These are phyloP conservation scores for Cordyceps cateniannulata DNA, from an alignment of 2,329 filamentous ascomycete genomes.

Conservation along the genomic window DNA sequence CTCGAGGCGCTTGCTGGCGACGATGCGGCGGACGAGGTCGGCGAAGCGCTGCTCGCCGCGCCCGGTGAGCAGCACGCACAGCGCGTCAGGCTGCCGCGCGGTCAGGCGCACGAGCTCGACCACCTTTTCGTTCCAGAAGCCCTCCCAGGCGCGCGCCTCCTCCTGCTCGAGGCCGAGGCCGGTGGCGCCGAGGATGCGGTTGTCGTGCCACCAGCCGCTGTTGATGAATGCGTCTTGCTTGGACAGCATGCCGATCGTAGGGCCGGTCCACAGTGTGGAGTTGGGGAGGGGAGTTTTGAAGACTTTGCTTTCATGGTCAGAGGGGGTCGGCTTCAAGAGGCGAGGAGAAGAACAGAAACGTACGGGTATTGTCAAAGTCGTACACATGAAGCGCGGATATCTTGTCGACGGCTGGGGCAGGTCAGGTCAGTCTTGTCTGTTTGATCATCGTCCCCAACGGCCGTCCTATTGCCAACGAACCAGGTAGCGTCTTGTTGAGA, in stretches of 20 bases:
- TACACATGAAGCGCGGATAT: conserved; percentile 86
- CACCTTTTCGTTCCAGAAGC: conserved; percentile 96
- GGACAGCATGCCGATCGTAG: conserved; percentile 70
- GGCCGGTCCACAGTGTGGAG: conserved; percentile 74
- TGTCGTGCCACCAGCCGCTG: conserved; percentile 97
- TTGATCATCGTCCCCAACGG: background rate
- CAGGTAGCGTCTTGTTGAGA: conserved; percentile 63
- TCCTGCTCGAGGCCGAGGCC: conserved; percentile 77
- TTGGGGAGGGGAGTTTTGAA: conserved; percentile 91
- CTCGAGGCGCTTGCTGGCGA: conserved; percentile 66
- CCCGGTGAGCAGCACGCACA: conserved; percentile 83
- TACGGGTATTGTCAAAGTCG: conserved; percentile 95
- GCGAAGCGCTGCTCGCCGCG: conserved; percentile 71
- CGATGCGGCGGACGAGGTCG: conserved; percentile 75
- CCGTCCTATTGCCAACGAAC: conserved; percentile 32
- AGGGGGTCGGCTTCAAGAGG: background rate
- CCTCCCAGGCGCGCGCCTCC: conserved; percentile 77
- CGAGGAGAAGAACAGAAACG: conserved; percentile 27
- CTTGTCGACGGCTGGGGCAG: conserved; percentile 46
- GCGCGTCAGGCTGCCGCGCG: conserved; percentile 74
- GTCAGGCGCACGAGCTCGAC: conserved; percentile 73
- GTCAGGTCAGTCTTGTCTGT: conserved; percentile 14
- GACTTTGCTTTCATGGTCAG: conserved; percentile 43
- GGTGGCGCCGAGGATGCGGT: conserved; percentile 75
- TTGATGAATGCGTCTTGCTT: conserved; percentile 69